These are phyloP conservation scores for Mrakia blollopis DNA, from an alignment of 768 basidiomycete species.

Conservation along the genomic window DNA sequence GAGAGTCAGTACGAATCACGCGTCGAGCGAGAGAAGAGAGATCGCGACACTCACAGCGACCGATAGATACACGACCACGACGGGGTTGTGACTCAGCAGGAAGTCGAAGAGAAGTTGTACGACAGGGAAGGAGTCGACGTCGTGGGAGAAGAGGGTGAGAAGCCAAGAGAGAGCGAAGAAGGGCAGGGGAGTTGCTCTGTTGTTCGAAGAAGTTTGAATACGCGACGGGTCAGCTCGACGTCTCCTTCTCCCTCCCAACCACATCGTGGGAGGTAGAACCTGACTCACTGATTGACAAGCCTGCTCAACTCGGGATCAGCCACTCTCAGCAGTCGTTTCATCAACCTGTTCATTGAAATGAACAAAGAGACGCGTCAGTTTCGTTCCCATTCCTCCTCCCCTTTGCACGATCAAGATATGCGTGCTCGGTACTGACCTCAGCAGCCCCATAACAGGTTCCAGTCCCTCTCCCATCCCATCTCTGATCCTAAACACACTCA, in stretches of 20 bases:
- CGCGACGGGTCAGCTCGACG: not conserved
- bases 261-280: not conserved
- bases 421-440: constrained; percentile 62
- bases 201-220: constrained; percentile 38
- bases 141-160: constrained; percentile 86
- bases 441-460: constrained; percentile 74
- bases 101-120: constrained; percentile 92
- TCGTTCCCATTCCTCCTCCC: no score
- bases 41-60: constrained; percentile 60
- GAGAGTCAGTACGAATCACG: no score
- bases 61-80: constrained; percentile 73
- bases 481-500: constrained; percentile 70
- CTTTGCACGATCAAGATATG: no score
- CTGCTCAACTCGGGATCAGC: constrained; percentile 65
- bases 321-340: constrained; percentile 65
- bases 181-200: constrained; percentile 69
- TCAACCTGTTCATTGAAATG: constrained; percentile 52
- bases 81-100: constrained; percentile 73
- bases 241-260: not conserved
- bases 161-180: constrained; percentile 87
- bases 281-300: constrained; percentile 61
- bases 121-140: constrained; percentile 79
- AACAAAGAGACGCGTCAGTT: not conserved
- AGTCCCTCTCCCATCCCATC: constrained; percentile 84
- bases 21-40: not conserved